Evolutionary conservation across 139 green algal genomes (phyloP).

Genomic region (Trebouxia sp.): DNA sequence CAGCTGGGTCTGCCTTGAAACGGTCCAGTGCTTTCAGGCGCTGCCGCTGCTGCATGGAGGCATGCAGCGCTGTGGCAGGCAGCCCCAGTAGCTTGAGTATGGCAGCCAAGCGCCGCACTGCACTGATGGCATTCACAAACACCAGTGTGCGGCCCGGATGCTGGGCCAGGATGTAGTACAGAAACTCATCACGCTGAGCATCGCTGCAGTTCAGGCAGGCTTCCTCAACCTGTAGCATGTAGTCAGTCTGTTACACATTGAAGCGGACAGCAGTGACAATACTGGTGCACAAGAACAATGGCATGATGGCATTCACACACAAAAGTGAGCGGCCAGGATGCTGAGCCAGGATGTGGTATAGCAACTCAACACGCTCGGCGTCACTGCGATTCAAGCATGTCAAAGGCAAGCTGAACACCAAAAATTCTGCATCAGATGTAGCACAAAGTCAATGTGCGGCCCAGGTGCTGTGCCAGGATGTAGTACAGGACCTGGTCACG

Average conservation of each 20-base stretch:
- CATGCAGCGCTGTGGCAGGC: constrained; percentile 57
- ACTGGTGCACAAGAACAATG: no score
- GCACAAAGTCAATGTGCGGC: no score
- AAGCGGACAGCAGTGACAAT: no score
- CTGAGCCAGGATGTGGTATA: constrained; percentile 86
- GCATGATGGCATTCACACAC: constrained; percentile 95
- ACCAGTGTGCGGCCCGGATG: constrained; percentile 88
- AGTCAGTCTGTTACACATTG: no score
- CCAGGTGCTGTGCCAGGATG: constrained; percentile 78
- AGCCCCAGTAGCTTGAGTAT: constrained; percentile 86
- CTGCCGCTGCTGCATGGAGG: constrained; percentile 92
- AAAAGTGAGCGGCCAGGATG: constrained; percentile 88
- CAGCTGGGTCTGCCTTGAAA: constrained; percentile 73
- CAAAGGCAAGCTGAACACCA: no score
- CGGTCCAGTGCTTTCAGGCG: constrained; percentile 92
- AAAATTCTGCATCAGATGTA: no score
- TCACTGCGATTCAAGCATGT: no score
- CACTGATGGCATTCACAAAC: constrained; percentile 92
- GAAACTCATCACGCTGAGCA: constrained; percentile 69
- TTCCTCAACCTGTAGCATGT: constrained; percentile 62
- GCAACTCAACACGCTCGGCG: constrained; percentile 68
- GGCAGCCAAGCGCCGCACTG: constrained; percentile 73
- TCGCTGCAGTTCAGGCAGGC: constrained; percentile 62
- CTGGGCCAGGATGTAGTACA: constrained; percentile 87
- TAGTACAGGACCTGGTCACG: constrained; percentile 88